Evolutionary conservation across 495 filamentous ascomycete species (phyloP).

Genomic region (Penicillium goetzii): DNA sequence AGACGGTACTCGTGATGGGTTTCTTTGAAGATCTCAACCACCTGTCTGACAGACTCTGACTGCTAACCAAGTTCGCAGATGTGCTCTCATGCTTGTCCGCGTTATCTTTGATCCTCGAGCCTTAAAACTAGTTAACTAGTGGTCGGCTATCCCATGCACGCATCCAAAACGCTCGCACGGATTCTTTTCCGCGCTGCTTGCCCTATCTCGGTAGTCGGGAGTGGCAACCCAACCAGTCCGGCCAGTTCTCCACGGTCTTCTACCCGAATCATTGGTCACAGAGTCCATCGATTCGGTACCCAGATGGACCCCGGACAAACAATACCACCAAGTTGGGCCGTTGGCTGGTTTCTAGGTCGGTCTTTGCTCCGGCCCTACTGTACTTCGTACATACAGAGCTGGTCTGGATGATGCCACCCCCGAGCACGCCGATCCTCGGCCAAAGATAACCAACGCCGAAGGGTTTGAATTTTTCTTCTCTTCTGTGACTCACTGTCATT

Average conservation of each 20-base stretch:
- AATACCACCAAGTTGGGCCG: not conserved
- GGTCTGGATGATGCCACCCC: conserved; percentile 13
- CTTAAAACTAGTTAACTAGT: not conserved
- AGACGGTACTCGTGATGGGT: not conserved
- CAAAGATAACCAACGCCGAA: conserved; percentile 24
- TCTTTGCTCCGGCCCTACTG: conserved; percentile 1
- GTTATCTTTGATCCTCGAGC: not conserved
- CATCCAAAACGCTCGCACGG: conserved; percentile 14
- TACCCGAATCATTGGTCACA: conserved; percentile 16
- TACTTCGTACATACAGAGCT: not conserved
- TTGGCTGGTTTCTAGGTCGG: conserved; percentile 10
- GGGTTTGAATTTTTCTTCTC: conserved; percentile 16
- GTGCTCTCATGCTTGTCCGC: not conserved
- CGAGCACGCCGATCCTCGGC: conserved; percentile 29
- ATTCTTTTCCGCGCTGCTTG: conserved; percentile 33
- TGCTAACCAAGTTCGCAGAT: not conserved
- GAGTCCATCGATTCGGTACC: not conserved
- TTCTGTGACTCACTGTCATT: conserved; percentile 25
- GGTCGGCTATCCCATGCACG: not conserved
- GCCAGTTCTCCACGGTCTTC: conserved; percentile 20
- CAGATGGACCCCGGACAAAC: conserved; percentile 5
- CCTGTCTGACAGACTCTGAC: too few relatives aligned
- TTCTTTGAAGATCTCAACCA: not conserved
- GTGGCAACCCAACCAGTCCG: conserved; percentile 14
- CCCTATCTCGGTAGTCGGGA: conserved; percentile 12